phyloP scores from a whole-genome alignment of 768 basidiomycete species.

The Daedaleopsis sinensis region DNA sequence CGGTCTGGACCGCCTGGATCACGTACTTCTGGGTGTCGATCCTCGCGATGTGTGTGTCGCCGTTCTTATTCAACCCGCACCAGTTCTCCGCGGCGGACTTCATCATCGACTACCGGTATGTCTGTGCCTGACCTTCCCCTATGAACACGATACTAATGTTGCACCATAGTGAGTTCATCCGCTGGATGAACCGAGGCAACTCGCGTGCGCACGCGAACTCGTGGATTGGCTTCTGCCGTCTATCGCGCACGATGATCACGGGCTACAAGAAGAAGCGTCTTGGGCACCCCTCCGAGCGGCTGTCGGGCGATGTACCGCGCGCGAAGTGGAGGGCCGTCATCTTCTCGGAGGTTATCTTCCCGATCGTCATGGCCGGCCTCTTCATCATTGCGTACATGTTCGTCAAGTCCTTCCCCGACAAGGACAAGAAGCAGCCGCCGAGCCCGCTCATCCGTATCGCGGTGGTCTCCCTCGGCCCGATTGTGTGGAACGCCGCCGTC shows the following conservation, averaged over 20 bases:
- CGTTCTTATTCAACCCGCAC: constrained; percentile 99
- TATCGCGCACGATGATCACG: constrained; percentile 97
- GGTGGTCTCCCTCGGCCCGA: constrained; percentile 90
- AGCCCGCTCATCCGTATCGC: constrained; percentile 91
- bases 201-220: constrained; percentile 96
- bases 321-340: constrained; percentile 91
- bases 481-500: constrained; percentile 93
- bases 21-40: constrained; percentile 99
- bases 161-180: constrained; percentile 80
- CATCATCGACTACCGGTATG: constrained; percentile 90
- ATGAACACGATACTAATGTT: constrained; percentile 10
- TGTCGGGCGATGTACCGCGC: constrained; percentile 93
- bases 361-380: constrained; percentile 80
- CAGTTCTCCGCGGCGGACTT: constrained; percentile 98
- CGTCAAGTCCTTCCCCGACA: constrained; percentile 82
- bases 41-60: constrained; percentile 87
- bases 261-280: constrained; percentile 99
- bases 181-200: constrained; percentile 99
- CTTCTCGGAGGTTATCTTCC: constrained; percentile 86
- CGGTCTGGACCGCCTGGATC: constrained; percentile 89
- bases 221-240: constrained; percentile 98
- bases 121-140: constrained; percentile 1
- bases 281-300: constrained; percentile 95
- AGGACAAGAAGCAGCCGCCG: constrained; percentile 64
- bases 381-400: constrained; percentile 92